Base-by-base conservation (phyloP, 495 filamentous ascomycete species). In the Penicillium atrosanguineum region DNA sequence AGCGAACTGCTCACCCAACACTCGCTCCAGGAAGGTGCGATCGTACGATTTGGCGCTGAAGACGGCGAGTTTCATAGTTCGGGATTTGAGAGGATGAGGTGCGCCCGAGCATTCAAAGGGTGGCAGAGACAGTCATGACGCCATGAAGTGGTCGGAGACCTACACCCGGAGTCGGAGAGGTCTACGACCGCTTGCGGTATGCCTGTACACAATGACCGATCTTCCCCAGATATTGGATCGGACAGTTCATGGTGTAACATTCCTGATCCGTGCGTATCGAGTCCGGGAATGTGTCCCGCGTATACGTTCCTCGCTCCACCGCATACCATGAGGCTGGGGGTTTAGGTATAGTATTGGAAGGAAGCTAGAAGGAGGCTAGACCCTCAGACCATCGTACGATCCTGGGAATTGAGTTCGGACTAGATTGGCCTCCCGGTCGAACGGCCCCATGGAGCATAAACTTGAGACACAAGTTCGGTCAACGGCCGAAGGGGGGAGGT, bases 31-130 rank as follows among this genome's bases (percentile, higher is more conserved):
- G 65, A 72, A 84, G 44, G 63, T 62, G 39, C 71, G 72, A 68
- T 86, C 83, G 71, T 86, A 85, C 47, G 81, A 72, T 69, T 86
- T 83, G 38, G 82, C 72, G 66, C 78, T 82, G 70, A 84, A 86
- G 52, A 85, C 79, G 57, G 81, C 78, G 58, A 86, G 61, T 60
- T 83, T 80, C 79, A 82, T 79, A 18, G 46, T 31, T 41, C 34
- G 8, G 29, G 18, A 46, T 16, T 37, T 48, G 31, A 15, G 36
- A 20, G 21, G 15, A 19, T 11, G 15, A 28, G 42, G 42, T 28
- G 42, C 25, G 25, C 42, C 26, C 14, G 16, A 40, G 19, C 16
- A 40, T 40, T 20, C 38, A 1, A 14, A 14, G 11, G 8, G 31
- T 15, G 4, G 31, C 14, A 23, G 11, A n/a, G 5, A 16, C 25